A percentile compares a stretch with the other conserved stretches of the same genome.
phyloP scores from a whole-genome alignment of 2,329 filamentous ascomycete genomes.

The Colletotrichum sublineola region DNA sequence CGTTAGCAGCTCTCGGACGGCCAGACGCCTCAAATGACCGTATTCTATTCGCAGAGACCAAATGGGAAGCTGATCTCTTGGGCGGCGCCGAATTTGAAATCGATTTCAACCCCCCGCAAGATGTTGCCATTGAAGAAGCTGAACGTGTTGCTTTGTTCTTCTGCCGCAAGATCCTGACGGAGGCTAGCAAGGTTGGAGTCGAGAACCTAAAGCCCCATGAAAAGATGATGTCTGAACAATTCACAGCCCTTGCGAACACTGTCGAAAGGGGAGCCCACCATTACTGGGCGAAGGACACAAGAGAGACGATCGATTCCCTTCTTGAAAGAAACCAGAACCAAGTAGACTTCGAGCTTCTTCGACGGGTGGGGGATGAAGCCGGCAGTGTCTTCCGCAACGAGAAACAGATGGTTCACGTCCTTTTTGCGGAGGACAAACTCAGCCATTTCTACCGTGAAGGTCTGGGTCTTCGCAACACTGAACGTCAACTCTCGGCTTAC shows the following conservation, averaged over 20 bases:
- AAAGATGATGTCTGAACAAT: constrained; percentile 7
- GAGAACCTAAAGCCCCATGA: constrained; percentile 15
- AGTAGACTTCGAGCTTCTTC: constrained; percentile 17
- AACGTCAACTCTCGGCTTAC: constrained; percentile 36
- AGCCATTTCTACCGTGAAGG: constrained; percentile 26
- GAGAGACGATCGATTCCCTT: constrained; percentile 1
- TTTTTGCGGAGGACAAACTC: constrained; percentile 24
- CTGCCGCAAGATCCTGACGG: background rate
- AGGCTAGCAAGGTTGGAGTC: constrained; percentile 6
- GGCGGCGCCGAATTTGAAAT: background rate
- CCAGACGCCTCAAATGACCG: constrained; percentile 24
- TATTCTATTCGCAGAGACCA: constrained; percentile 20
- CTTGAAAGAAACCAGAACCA: background rate
- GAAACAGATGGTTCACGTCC: constrained; percentile 21
- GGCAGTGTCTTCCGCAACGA: constrained; percentile 20
- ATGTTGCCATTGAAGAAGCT: background rate
- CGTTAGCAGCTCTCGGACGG: background rate
- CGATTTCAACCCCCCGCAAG: constrained; percentile 14
- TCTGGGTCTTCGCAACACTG: constrained; percentile 3
- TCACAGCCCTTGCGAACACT: background rate
- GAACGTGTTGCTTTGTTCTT: constrained; percentile 25
- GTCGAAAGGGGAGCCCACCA: background rate
- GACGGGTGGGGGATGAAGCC: constrained; percentile 5
- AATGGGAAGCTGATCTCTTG: background rate
- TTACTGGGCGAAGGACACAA: constrained; percentile 8